Conservation (phyloP, 345 rosid species). For the Eucalyptus cloeziana region DNA sequence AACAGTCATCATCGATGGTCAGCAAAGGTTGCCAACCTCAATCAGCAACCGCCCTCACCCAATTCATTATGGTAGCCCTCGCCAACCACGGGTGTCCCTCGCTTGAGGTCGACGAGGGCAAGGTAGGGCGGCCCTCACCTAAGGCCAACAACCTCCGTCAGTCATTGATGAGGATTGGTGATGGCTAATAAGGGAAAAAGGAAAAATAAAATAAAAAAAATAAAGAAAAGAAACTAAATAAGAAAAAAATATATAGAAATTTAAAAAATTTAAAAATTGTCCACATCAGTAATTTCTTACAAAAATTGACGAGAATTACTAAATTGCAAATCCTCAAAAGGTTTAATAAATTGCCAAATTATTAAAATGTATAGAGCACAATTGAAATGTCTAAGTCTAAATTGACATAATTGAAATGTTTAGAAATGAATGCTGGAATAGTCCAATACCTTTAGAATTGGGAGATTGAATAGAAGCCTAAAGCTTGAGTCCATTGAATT, state of each 20-base stretch:
- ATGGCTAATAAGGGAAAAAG: neutral
- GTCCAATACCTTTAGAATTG: neutral
- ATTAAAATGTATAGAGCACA: neutral
- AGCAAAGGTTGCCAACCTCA: neutral
- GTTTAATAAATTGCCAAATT: neutral
- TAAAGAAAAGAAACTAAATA: no score
- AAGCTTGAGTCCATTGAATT: neutral
- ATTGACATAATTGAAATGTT: no score
- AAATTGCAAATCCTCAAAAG: neutral
- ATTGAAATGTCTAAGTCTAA: neutral
- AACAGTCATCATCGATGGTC: accelerated
- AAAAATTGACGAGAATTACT: no score
- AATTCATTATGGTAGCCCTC: neutral
- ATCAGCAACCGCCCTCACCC: neutral
- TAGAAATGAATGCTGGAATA: no score
- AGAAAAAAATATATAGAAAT: no score
- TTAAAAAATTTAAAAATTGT: no score
- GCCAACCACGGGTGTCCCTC: neutral
- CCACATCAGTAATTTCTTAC: no score
- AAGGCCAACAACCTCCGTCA: accelerated
- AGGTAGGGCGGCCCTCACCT: neutral
- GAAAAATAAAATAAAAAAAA: accelerated
- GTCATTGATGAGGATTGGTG: neutral
- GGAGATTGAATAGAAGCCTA: neutral
- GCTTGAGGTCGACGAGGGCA: accelerated